These are phyloP conservation scores for Globisporangium emineosum DNA, from an alignment of 352 stramenopile genomes.

Conservation along the genomic window DNA sequence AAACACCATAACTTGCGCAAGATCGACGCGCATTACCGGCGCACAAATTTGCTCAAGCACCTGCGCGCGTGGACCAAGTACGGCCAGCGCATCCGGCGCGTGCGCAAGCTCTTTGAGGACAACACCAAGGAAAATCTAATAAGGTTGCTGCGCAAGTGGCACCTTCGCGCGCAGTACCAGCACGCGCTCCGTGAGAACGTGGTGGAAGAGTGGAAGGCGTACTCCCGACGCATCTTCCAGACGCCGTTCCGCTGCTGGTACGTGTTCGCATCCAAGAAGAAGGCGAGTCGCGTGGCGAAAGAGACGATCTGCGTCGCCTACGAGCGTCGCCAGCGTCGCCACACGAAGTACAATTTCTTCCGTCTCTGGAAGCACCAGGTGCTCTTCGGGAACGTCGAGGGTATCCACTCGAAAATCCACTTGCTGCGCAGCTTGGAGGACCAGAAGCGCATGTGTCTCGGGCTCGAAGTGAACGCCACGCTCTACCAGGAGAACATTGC, in stretches of 20 bases:
- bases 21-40: slow-evolving; percentile 63
- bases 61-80: slow-evolving; percentile 50
- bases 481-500: slow-evolving; percentile 64
- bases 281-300: slow-evolving; percentile 40
- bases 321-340: slow-evolving; percentile 49
- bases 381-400: slow-evolving; percentile 67
- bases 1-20: slow-evolving; percentile 67
- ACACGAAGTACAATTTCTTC: slow-evolving; percentile 80
- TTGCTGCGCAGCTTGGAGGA: slow-evolving; percentile 67
- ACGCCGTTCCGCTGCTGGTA: slow-evolving; percentile 77
- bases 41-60: slow-evolving; percentile 47
- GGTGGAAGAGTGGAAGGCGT: slow-evolving; percentile 60
- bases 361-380: slow-evolving; percentile 78
- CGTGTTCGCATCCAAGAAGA: slow-evolving; percentile 36
- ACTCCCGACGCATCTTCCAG: slow-evolving; percentile 59
- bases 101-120: slow-evolving; percentile 62
- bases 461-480: slow-evolving; percentile 51
- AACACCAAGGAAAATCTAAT: slow-evolving; percentile 43
- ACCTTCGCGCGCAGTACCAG: slow-evolving; percentile 55
- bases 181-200: slow-evolving; percentile 39
- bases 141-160: slow-evolving; percentile 45
- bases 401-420: slow-evolving; percentile 61
- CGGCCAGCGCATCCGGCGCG: slow-evolving; percentile 46
- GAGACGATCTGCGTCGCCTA: slow-evolving; percentile 70
- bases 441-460: slow-evolving; percentile 73